A percentile compares a stretch with the other conserved stretches of the same genome.
phyloP scores from a whole-genome alignment of 306 rosid species.

The Corylus heterophylla region DNA sequence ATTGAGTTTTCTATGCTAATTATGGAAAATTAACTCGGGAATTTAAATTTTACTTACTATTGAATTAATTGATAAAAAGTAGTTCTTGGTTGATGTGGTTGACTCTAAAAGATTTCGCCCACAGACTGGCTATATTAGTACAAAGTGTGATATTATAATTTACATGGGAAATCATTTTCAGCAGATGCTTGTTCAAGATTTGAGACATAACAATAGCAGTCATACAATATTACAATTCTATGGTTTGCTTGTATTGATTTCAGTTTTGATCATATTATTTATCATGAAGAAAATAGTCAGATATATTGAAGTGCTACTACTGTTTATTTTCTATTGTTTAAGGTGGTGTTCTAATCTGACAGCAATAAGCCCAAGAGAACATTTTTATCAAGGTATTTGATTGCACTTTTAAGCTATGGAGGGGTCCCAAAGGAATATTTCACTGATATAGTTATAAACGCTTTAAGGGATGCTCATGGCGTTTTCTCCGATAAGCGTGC shows the following conservation, averaged over 20 bases:
- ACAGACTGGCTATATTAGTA: too few relatives aligned
- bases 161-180: too few relatives aligned
- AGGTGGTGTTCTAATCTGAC: slow-evolving; percentile 35
- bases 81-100: background rate
- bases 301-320: background rate
- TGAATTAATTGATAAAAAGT: background rate
- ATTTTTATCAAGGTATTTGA: slow-evolving; percentile 51
- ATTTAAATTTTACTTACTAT: background rate
- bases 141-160: too few relatives aligned
- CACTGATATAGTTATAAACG: slow-evolving; percentile 44
- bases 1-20: too few relatives aligned
- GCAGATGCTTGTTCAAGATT: too few relatives aligned
- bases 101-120: background rate
- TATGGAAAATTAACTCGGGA: too few relatives aligned
- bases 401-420: slow-evolving; percentile 74
- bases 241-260: too few relatives aligned
- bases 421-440: slow-evolving; percentile 76
- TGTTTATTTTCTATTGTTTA: slow-evolving; percentile 22
- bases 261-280: too few relatives aligned
- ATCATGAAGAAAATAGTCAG: too few relatives aligned
- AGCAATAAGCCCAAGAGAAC: slow-evolving; percentile 55
- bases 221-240: too few relatives aligned
- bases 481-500: slow-evolving; percentile 52
- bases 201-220: too few relatives aligned
- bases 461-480: slow-evolving; percentile 41